Evolutionary conservation across 345 rosid genomes (phyloP), one percentile per base, ranked within the genome.

Genomic region (Turritis glabra): DNA sequence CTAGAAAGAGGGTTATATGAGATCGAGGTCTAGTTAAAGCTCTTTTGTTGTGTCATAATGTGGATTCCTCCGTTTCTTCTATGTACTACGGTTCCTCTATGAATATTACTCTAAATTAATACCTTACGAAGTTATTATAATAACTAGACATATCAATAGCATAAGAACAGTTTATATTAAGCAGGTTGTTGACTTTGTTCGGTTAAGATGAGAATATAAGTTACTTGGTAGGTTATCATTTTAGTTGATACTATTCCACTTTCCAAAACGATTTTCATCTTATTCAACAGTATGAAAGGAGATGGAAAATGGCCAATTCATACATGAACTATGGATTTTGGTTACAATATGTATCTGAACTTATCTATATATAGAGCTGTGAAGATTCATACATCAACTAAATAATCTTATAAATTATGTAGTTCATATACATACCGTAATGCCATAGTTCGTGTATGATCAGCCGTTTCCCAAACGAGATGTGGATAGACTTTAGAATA

Each of bases 1-100:
- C 0, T 76, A 9, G 60, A 71, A 40, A 71, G 77, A 77, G 77
- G 80, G 15, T 77, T 70, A 55, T 69, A 76, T 64, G 75, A 63
- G 46, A 70, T 63, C 0, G 59, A 55, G 5, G 80, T 55, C 30
- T 76, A 64, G 25, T 26, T n/a, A 17, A 75, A 69, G 7, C 58
- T 43, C 44, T 74, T 74, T 0, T 8, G 11, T 13, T 74, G 55
- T 61, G 47, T 35, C 26, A 38, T 13, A 15, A 38, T 14, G n/a
- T 63, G 8, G 25, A 9, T 5, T 63, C 10, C 6, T 43, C 22
- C 7, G 29, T 23, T 73, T 55, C 59, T 15, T 54, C 35, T 53
- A 15, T 29, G 35, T 21, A 11, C 18, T 33, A 33, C 12, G 17
- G 47, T 3, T 60, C 37, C 59, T 71, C 13, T 26, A 57, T n/a